phyloP scores from a whole-genome alignment of 345 rosid species.

The Eucalyptus pauciflora region DNA sequence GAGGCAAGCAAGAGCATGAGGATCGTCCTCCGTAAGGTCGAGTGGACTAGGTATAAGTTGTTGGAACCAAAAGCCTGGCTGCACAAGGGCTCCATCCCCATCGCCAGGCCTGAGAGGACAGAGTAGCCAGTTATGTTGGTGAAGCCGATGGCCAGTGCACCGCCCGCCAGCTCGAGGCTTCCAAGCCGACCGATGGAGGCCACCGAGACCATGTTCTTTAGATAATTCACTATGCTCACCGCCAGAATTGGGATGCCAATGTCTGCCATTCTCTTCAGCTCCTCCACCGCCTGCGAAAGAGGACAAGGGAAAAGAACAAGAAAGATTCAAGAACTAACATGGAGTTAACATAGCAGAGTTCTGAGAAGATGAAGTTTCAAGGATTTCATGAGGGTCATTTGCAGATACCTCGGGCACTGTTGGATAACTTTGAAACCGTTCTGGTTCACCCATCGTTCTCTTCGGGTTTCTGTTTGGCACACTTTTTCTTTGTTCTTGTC shows the following conservation, averaged over 20 bases:
- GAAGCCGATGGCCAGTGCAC: constrained; percentile 85
- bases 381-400: neutral
- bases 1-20: constrained; percentile 51
- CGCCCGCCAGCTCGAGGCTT: constrained; percentile 86
- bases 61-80: constrained; percentile 83
- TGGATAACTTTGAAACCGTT: constrained; percentile 7
- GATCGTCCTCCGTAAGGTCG: constrained; percentile 50
- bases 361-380: neutral
- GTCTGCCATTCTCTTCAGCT: constrained; percentile 48
- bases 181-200: constrained; percentile 86
- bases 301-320: neutral
- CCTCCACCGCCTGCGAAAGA: constrained; percentile 48
- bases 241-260: constrained; percentile 72
- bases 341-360: neutral
- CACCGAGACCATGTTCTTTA: constrained; percentile 69
- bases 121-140: constrained; percentile 94
- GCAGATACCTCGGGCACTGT: constrained; percentile 61
- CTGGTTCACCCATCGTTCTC: neutral
- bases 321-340: neutral
- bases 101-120: constrained; percentile 74
- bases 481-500: neutral
- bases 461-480: neutral
- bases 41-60: constrained; percentile 33
- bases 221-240: constrained; percentile 57
- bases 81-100: constrained; percentile 90